Evolutionary conservation across 495 filamentous ascomycete species (phyloP), one percentile per base, ranked within the genome.

Genomic region (Penicillium parvum): DNA sequence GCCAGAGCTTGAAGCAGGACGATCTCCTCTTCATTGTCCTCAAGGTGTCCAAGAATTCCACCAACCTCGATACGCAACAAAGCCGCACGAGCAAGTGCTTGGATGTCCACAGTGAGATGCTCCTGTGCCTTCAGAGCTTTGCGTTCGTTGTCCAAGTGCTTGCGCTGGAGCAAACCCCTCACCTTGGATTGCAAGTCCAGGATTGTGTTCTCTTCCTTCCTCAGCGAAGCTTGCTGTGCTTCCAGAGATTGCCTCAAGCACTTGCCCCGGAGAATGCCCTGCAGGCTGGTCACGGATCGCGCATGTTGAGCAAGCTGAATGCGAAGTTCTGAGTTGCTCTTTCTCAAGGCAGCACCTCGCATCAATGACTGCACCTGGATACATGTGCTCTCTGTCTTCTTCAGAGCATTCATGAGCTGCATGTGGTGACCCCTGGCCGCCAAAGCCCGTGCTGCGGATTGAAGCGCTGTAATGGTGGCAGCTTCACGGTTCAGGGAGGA

Each of bases 11-110:
- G 94, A 9, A 95, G 68, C 25, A 76, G 54, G 36, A 78, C 60
- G 29, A 90, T 66, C 46, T 84, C 78, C 20, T 86, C 81, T 51
- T 96, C 90, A 33, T 85, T 76, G 19, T 86, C 83, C 34, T 96
- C 90, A 0, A 99, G 77, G 45, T 85, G 69, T 19, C 72, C 73
- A 6, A 97, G 77, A 9, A 88, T 69, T 18, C 64, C 73, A 10
- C 84, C 89, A 27, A 95, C 70, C n/a, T 82, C 64, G 25, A 75
- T 79, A 26, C 92, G 78, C 4, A 85, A 65, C 19, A 92, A 64
- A 66, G 90, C 85, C 2, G 86, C 90, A 30, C 92, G 80, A 30
- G 76, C 72, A 19, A 77, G 71, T 7, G 84, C 76, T 61, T 99
- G 92, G 7, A 96, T 70, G 7, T 74, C 61, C 7, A 68, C 74